Evolutionary conservation across 108 stramenopile genomes (phyloP).

Genomic region (Aurantiochytrium sp.): DNA sequence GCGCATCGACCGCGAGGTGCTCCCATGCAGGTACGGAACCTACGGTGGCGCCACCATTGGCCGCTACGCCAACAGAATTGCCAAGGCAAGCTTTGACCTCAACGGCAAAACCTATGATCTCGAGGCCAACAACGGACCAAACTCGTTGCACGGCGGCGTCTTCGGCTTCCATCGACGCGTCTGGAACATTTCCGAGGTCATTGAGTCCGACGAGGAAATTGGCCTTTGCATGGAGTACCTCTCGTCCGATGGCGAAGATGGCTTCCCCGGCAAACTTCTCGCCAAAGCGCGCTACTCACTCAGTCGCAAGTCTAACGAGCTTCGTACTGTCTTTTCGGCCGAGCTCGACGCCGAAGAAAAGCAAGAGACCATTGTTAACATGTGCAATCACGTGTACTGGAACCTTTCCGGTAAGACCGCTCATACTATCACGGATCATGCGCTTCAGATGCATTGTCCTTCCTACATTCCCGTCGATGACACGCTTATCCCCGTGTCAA

Average conservation of each 20-base stretch:
- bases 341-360: slow-evolving; percentile 42
- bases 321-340: slow-evolving; percentile 45
- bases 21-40: background rate
- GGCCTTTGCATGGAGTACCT: slow-evolving; percentile 49
- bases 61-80: slow-evolving; percentile 73
- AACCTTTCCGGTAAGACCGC: slow-evolving; percentile 54
- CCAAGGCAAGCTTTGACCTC: slow-evolving; percentile 54
- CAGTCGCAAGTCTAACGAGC: slow-evolving; percentile 21
- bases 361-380: slow-evolving; percentile 54
- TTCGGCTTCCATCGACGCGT: slow-evolving; percentile 51
- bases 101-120: slow-evolving; percentile 41
- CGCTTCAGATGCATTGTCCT: slow-evolving; percentile 47
- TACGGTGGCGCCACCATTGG: slow-evolving; percentile 67
- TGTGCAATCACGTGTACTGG: slow-evolving; percentile 76
- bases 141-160: slow-evolving; percentile 73
- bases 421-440: slow-evolving; percentile 58
- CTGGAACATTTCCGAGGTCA: slow-evolving; percentile 39
- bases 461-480: slow-evolving; percentile 61
- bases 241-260: slow-evolving; percentile 65
- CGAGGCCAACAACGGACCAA: slow-evolving; percentile 62
- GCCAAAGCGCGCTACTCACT: slow-evolving; percentile 60
- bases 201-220: slow-evolving; percentile 14
- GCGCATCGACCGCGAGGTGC: background rate
- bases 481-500: slow-evolving; percentile 60
- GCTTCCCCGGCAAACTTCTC: slow-evolving; percentile 62